Base-by-base conservation (phyloP, 2,329 filamentous ascomycete species). In the Hypoxylon sp. region DNA sequence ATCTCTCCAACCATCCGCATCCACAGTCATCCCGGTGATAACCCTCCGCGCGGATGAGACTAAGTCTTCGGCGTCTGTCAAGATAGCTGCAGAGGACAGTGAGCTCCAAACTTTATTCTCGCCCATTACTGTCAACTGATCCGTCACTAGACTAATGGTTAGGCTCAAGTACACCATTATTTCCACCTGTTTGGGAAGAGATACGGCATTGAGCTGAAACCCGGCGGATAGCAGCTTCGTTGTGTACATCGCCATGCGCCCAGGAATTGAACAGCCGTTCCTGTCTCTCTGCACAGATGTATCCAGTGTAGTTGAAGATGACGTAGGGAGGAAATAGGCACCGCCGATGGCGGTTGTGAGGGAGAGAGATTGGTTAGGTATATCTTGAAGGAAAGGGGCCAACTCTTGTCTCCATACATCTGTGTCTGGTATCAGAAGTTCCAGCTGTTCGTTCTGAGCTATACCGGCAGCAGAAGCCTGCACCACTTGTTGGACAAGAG, bases 331-430 rank as follows among this genome's bases (percentile, higher is more conserved):
- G 68, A 91, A 89, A 4, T 91, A 85, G 0, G 87, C 87, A 2
- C 93, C 93, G 0, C 87, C 88, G 5, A 97, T 81, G 22, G 84
- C 84, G 73, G 89, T 94, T 1, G 90, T 92, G 3, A 97, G 86
- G 0, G 92, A 87, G 2, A 97, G 78, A 0, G 92, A 89, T 4
- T 86, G 81, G 64, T 87, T 86, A 2, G 89, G 84, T 0, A 80
- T 71, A 0, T 78, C 74, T 28, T 82, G 76, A 4, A 91, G 77
- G 60, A 93, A 84, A 1, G 79, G 80, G 0, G 76, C 73, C 2
- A 97, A 77, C 12, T 91, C 85, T 12, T 82, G 71, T 70, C 85
- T 82, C 93, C 94, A 97, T 8, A 86, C 78, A 1, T 84, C 79
- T 0, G 82, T 79, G 69, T 84, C 84, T 0, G 93, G 93, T 36